Percentiles rank a stretch among this genome's conserved stretches.
phyloP scores from a whole-genome alignment of 1,284 basidiomycete species.

The Trichosporon sp. region DNA sequence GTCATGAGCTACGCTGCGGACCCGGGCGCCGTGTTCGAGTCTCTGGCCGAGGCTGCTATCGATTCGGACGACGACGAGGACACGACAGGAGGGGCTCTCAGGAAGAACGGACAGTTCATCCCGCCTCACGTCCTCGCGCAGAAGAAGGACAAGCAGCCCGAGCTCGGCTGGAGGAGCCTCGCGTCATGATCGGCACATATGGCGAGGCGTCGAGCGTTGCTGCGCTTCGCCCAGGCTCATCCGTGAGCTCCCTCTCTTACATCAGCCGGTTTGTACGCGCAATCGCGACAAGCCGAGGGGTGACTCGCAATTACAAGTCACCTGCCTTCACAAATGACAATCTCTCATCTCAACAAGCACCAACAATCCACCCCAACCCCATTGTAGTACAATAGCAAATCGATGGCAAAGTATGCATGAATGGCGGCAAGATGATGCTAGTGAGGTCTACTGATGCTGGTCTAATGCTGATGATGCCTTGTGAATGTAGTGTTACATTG shows the following conservation, averaged over 20 bases:
- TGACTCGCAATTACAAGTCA: no score
- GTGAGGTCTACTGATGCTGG: neutral
- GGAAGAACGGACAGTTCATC: slow-evolving; percentile 28
- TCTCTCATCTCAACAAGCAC: neutral
- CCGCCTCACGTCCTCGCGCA: slow-evolving; percentile 40
- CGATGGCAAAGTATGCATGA: neutral
- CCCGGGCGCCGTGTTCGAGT: slow-evolving; percentile 40
- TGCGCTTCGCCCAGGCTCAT: neutral
- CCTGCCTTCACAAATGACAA: no score
- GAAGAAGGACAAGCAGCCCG: slow-evolving; percentile 21
- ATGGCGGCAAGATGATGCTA: neutral
- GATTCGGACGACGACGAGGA: slow-evolving; percentile 22
- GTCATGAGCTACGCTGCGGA: slow-evolving; percentile 30
- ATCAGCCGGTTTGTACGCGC: no score
- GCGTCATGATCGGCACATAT: slow-evolving; percentile 1
- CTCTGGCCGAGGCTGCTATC: slow-evolving; percentile 26
- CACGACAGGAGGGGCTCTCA: slow-evolving; percentile 15
- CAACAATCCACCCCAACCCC: neutral
- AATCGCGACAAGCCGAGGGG: no score
- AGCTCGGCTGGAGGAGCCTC: slow-evolving; percentile 36
- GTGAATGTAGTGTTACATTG: neutral
- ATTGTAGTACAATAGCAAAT: neutral
- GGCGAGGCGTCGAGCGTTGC: no score
- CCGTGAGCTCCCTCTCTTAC: no score
- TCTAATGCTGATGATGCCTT: neutral